phyloP scores from a whole-genome alignment of 495 filamentous ascomycete genomes.

The Lepraria neglecta region DNA sequence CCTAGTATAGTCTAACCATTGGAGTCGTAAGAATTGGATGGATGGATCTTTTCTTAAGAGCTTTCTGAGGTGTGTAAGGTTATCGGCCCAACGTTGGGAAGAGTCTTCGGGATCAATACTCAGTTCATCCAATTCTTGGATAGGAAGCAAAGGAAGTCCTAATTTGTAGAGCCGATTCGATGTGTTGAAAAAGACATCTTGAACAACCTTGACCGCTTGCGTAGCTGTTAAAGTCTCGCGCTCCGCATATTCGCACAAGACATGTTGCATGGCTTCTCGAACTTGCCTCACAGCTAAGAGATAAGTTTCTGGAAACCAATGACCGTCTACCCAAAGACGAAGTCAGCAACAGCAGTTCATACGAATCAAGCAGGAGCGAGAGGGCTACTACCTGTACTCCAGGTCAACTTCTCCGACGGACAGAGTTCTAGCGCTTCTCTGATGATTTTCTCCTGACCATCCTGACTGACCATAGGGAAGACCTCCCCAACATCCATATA shows the following conservation, averaged over 20 bases:
- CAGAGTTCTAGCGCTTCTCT: slow-evolving; percentile 70
- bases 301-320: slow-evolving; percentile 79
- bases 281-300: slow-evolving; percentile 73
- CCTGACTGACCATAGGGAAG: slow-evolving; percentile 72
- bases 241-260: slow-evolving; percentile 56
- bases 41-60: slow-evolving; percentile 36
- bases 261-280: slow-evolving; percentile 65
- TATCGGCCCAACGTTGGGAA: slow-evolving; percentile 6
- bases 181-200: slow-evolving; percentile 63
- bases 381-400: slow-evolving; percentile 45
- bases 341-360: slow-evolving; percentile 27
- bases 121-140: not conserved
- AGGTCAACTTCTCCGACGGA: slow-evolving; percentile 70
- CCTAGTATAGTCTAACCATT: slow-evolving; percentile 74
- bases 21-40: slow-evolving; percentile 58
- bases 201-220: slow-evolving; percentile 55
- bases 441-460: slow-evolving; percentile 69
- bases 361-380: not conserved
- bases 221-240: slow-evolving; percentile 47
- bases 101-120: not conserved
- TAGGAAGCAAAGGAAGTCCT: slow-evolving; percentile 11
- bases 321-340: slow-evolving; percentile 52
- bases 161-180: slow-evolving; percentile 61
- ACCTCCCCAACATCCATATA: slow-evolving; percentile 85
- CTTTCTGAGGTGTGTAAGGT: slow-evolving; percentile 15